Percentiles rank a stretch among this genome's conserved stretches.
These are phyloP conservation scores for Pelargonium australe DNA, from an alignment of 441 rosid species.

Conservation along the genomic window DNA sequence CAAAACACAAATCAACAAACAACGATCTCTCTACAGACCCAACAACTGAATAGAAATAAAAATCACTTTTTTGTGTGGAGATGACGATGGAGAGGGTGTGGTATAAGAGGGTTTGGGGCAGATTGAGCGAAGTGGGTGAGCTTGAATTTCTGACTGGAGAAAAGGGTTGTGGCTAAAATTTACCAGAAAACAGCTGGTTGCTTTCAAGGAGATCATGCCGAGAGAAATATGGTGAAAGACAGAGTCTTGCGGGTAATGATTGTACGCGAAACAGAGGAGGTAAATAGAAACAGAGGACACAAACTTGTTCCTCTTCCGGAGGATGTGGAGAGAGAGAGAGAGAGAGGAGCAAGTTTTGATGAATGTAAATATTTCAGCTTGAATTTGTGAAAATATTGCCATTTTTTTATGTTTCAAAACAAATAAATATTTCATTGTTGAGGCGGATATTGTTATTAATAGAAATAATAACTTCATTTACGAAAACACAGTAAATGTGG, in stretches of 20 bases:
- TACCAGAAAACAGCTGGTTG: conserved; percentile 44
- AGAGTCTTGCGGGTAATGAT: conserved; percentile 19
- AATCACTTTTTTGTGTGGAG: background rate
- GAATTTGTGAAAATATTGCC: too few relatives aligned
- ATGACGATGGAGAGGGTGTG: background rate
- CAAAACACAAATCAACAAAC: background rate
- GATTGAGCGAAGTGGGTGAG: conserved; percentile 12
- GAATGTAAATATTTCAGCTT: too few relatives aligned
- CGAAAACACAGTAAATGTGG: too few relatives aligned
- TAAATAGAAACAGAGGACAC: too few relatives aligned
- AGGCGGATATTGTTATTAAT: too few relatives aligned
- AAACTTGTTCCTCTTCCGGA: too few relatives aligned
- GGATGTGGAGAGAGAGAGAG: too few relatives aligned
- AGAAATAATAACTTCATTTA: too few relatives aligned
- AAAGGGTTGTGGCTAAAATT: conserved; percentile 11
- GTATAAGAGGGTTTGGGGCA: background rate
- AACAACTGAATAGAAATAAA: background rate
- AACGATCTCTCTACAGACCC: background rate
- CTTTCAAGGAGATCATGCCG: conserved; percentile 50
- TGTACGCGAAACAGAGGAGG: too few relatives aligned
- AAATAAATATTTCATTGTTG: too few relatives aligned
- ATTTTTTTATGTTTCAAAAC: too few relatives aligned
- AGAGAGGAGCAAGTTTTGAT: too few relatives aligned
- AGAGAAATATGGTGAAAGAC: conserved; percentile 23
- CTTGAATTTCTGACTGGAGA: conserved; percentile 7